Conservation (phyloP, 805 yeast genomes). For the Candida ficus region DNA sequence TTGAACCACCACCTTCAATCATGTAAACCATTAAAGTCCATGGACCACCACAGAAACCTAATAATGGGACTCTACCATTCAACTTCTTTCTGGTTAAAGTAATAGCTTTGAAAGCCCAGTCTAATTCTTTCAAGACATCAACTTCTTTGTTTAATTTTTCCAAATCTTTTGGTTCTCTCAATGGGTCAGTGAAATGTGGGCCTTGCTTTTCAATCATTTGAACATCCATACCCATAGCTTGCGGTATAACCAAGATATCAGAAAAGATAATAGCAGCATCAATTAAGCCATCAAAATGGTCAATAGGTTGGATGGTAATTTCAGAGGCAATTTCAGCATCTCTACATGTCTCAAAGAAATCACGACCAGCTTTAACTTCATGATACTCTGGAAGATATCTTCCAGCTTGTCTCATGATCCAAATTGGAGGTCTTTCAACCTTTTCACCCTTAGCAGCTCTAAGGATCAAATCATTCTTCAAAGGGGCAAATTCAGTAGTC, state of each 20-base stretch:
- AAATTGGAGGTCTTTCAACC: conserved; percentile 96
- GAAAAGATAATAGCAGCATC: conserved; percentile 97
- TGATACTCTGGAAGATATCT: conserved; percentile 89
- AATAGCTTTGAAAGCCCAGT: conserved; percentile 94
- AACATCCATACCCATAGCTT: conserved; percentile 95
- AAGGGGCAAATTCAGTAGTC: conserved; percentile 52
- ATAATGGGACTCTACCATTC: conserved; percentile 85
- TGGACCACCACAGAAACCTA: conserved; percentile 97
- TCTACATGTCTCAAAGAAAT: conserved; percentile 93
- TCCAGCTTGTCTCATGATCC: conserved; percentile 99
- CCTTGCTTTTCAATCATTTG: conserved; percentile 94
- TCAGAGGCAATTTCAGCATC: conserved; percentile 91
- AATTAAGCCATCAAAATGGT: conserved; percentile 79
- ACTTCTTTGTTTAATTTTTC: conserved; percentile 52
- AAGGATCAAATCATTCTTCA: conserved; percentile 84
- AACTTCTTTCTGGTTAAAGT: conserved; percentile 83
- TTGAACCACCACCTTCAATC: conserved; percentile 97
- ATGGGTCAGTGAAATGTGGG: conserved; percentile 86
- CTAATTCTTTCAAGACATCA: conserved; percentile 72
- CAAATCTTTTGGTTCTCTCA: conserved; percentile 70
- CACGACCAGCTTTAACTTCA: conserved; percentile 75
- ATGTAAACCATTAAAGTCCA: conserved; percentile 96
- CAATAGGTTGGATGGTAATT: conserved; percentile 93
- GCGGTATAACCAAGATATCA: conserved; percentile 94
- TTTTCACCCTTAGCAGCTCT: conserved; percentile 85